phyloP scores from a whole-genome alignment of 306 rosid species.

The Prosopis cineraria region DNA sequence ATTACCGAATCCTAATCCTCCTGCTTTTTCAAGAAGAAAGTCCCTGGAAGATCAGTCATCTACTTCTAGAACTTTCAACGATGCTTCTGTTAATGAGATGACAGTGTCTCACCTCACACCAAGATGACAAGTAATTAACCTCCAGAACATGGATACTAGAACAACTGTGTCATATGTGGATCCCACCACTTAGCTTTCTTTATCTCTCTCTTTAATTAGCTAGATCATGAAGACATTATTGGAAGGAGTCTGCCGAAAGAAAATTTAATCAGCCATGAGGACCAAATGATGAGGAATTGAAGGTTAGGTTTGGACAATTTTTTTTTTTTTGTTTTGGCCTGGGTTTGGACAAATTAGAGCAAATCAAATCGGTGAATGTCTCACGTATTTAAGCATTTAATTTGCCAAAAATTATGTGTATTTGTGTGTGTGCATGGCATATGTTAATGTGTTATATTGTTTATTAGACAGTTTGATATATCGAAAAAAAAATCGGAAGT shows the following conservation, averaged over 20 bases:
- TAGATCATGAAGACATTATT: neutral
- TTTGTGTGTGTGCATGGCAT: neutral
- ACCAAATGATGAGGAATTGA: neutral
- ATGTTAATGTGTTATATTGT: no score
- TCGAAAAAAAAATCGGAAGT: no score
- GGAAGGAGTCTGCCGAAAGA: neutral
- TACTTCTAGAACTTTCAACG: neutral
- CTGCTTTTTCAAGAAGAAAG: neutral
- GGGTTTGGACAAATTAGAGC: no score
- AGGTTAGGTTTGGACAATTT: neutral
- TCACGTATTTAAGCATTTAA: neutral
- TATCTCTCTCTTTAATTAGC: neutral
- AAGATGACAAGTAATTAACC: neutral
- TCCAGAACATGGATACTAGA: no score
- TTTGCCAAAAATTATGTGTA: neutral
- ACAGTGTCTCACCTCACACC: neutral
- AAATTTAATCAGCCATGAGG: neutral
- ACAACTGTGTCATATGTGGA: no score
- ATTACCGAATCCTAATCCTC: neutral
- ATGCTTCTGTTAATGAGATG: neutral
- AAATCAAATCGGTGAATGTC: neutral
- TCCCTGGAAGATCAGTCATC: neutral
- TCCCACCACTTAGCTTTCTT: neutral
- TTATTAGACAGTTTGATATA: no score
- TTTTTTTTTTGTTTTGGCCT: no score